These are phyloP conservation scores for Coemansia sp. DNA, from an alignment of 192 early-diverging fungal genomes.

Conservation along the genomic window DNA sequence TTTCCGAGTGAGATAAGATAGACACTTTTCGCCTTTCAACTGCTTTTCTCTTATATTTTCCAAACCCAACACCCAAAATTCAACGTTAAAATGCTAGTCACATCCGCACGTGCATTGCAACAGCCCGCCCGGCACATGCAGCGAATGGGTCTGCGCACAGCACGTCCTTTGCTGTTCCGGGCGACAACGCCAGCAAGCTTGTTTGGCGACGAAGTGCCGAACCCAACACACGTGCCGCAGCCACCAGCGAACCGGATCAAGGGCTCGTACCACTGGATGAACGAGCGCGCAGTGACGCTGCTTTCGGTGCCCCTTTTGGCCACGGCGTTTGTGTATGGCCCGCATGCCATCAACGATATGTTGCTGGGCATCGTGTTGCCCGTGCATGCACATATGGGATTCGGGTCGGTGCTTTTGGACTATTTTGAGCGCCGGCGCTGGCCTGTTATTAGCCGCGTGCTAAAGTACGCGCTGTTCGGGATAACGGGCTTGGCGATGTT, in stretches of 20 bases:
- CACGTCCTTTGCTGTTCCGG: slow-evolving; percentile 34
- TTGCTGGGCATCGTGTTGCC: slow-evolving; percentile 87
- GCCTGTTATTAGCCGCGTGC: slow-evolving; percentile 62
- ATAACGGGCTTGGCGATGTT: slow-evolving; percentile 74
- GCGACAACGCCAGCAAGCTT: slow-evolving; percentile 20
- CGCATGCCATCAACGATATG: slow-evolving; percentile 85
- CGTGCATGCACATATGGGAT: slow-evolving; percentile 88
- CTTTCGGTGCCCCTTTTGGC: slow-evolving; percentile 74
- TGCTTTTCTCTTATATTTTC: too few species aligned
- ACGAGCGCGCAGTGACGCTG: slow-evolving; percentile 82
- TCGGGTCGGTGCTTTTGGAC: slow-evolving; percentile 72
- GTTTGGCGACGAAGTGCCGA: slow-evolving; percentile 52
- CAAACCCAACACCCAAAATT: too few species aligned
- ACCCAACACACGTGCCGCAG: slow-evolving; percentile 51
- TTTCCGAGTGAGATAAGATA: too few species aligned
- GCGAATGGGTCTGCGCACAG: slow-evolving; percentile 7
- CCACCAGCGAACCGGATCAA: slow-evolving; percentile 63
- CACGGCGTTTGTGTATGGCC: slow-evolving; percentile 76
- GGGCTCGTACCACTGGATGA: slow-evolving; percentile 96
- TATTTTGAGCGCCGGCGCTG: slow-evolving; percentile 76
- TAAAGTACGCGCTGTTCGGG: slow-evolving; percentile 64
- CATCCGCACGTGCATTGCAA: not conserved
- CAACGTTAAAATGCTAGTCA: too few species aligned
- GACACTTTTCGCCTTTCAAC: too few species aligned
- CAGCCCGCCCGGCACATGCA: not conserved